phyloP scores from a whole-genome alignment of 176 grass and related monocot genomes.

The Juncus inflexus region DNA sequence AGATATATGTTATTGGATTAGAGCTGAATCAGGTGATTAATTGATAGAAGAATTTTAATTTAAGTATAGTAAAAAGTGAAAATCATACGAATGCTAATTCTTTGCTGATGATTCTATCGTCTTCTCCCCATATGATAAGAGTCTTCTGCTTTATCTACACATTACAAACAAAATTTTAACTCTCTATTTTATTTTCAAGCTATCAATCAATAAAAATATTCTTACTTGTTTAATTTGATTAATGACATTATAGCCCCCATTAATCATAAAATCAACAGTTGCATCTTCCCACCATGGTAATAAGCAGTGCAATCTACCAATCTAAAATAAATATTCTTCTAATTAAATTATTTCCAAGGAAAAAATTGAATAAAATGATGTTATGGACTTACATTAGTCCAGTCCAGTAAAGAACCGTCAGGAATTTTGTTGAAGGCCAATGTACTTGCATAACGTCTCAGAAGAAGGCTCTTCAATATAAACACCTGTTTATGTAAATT shows the following conservation, averaged over 20 bases:
- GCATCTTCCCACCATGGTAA: slow-evolving; percentile 96
- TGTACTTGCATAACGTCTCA: slow-evolving; percentile 51
- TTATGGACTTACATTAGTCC: slow-evolving; percentile 57
- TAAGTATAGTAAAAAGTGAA: neutral
- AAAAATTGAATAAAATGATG: neutral
- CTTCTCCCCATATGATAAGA: slow-evolving; percentile 83
- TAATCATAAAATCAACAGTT: slow-evolving; percentile 86
- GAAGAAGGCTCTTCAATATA: slow-evolving; percentile 66
- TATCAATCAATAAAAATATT: neutral
- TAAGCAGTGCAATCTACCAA: slow-evolving; percentile 76
- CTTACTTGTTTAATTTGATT: slow-evolving; percentile 56
- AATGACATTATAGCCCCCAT: slow-evolving; percentile 84
- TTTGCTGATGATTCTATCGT: slow-evolving; percentile 71
- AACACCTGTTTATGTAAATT: slow-evolving; percentile 35
- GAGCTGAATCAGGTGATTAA: slow-evolving; percentile 1
- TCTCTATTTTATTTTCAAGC: neutral
- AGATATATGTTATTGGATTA: neutral
- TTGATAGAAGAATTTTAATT: neutral
- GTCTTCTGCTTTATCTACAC: slow-evolving; percentile 72
- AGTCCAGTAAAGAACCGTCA: slow-evolving; percentile 51
- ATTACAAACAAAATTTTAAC: slow-evolving; percentile 7
- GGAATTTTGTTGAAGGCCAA: slow-evolving; percentile 56
- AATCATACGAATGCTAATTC: slow-evolving; percentile 62
- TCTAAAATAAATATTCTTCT: slow-evolving; percentile 36
- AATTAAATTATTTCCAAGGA: no score